These are phyloP conservation scores for Acrocalymma vagum DNA, from an alignment of 2,329 filamentous ascomycete genomes.

Conservation along the genomic window DNA sequence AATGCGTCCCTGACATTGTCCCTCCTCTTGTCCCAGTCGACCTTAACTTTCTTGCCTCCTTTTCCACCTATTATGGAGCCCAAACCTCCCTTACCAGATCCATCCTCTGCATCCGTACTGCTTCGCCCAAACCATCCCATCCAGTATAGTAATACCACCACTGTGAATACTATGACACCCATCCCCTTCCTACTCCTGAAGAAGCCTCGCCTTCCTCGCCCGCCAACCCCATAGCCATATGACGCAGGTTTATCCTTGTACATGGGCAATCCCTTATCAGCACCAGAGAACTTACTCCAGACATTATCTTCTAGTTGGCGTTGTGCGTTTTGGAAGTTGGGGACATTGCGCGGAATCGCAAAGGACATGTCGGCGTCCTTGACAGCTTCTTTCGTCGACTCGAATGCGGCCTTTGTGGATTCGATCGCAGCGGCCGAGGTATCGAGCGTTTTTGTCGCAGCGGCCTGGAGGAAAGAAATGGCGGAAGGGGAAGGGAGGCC, in stretches of 20 bases:
- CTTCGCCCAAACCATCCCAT: conserved; percentile 60
- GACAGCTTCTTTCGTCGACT: conserved; percentile 39
- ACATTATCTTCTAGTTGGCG: conserved; percentile 51
- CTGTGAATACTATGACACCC: conserved; percentile 59
- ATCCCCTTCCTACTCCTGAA: conserved; percentile 69
- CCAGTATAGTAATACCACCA: conserved; percentile 73
- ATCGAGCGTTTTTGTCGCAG: conserved; percentile 34
- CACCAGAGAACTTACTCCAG: conserved; percentile 65
- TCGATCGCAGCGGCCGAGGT: conserved; percentile 30
- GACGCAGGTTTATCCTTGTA: conserved; percentile 99
- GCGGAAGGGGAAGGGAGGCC: conserved; percentile 37
- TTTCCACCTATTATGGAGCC: conserved; percentile 39
- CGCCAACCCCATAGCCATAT: conserved; percentile 64
- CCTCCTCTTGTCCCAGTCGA: conserved; percentile 80
- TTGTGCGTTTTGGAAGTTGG: conserved; percentile 52
- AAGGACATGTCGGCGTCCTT: conserved; percentile 53
- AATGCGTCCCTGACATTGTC: conserved; percentile 90
- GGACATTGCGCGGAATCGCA: conserved; percentile 51
- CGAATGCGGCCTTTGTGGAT: conserved; percentile 41
- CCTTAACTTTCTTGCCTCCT: conserved; percentile 40
- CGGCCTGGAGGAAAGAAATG: conserved; percentile 39
- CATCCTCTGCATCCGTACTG: conserved; percentile 48
- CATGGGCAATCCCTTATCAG: conserved; percentile 77
- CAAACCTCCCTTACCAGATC: conserved; percentile 37
- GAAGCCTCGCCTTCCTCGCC: conserved; percentile 62